Percentiles rank a stretch among this genome's conserved stretches.
phyloP scores from a whole-genome alignment of 2,329 filamentous ascomycete genomes.

The Macroventuria anomochaeta region DNA sequence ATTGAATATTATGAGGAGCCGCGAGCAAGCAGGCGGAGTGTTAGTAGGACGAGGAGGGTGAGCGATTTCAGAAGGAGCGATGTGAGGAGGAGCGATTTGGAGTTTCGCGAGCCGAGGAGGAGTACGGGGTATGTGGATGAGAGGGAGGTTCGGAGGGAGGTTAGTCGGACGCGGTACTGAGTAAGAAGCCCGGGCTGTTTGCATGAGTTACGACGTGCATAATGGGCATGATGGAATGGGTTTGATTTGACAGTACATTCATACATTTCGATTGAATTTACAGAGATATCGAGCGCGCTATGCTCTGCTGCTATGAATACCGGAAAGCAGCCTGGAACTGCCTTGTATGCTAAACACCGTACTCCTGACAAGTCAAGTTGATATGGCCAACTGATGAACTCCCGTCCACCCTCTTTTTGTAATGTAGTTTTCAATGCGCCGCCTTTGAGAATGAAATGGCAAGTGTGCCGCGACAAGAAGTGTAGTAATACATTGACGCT shows the following conservation, averaged over 20 bases:
- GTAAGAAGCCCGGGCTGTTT: neutral
- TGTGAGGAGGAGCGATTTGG: conserved; percentile 8
- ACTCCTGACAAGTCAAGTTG: conserved; percentile 14
- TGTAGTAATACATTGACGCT: conserved; percentile 17
- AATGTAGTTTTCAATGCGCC: conserved; percentile 7
- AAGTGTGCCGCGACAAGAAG: conserved; percentile 5
- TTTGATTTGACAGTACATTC: neutral
- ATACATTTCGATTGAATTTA: conserved; percentile 12
- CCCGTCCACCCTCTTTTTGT: conserved; percentile 7
- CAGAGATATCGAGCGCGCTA: conserved; percentile 15
- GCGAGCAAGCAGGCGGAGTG: conserved; percentile 34
- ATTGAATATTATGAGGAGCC: conserved; percentile 42
- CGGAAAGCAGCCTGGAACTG: conserved; percentile 1
- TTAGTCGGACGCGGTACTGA: conserved; percentile 38
- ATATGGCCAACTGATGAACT: conserved; percentile 5
- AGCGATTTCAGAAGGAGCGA: conserved; percentile 32
- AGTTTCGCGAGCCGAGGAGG: conserved; percentile 30
- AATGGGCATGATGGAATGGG: neutral
- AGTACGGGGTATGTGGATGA: conserved; percentile 37
- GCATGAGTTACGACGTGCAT: neutral
- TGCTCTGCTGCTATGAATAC: conserved; percentile 8
- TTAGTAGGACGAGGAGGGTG: conserved; percentile 30
- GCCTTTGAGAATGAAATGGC: conserved; percentile 1
- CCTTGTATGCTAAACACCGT: conserved; percentile 17
- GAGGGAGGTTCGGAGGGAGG: conserved; percentile 35